phyloP scores from a whole-genome alignment of 2,329 filamentous ascomycete species.

The Celoporthe dispersa region DNA sequence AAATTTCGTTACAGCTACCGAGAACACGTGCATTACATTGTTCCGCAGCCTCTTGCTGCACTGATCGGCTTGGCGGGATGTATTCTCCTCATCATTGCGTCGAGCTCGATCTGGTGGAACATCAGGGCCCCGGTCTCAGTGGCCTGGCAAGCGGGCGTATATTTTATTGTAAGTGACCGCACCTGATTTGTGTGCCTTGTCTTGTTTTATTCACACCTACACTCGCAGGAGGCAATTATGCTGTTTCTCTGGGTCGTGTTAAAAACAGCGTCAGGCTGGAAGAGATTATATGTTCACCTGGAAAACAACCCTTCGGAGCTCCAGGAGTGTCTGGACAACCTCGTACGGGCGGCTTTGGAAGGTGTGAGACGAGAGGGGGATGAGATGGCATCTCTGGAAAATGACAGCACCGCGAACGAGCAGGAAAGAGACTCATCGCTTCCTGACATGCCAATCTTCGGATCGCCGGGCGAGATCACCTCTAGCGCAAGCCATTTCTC shows the following conservation, averaged over 20 bases:
- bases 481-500: background rate
- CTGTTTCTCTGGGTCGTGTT: constrained; percentile 5
- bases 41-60: constrained; percentile 23
- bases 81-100: constrained; percentile 17
- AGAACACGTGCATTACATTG: constrained; percentile 11
- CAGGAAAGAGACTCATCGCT: background rate
- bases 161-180: constrained; percentile 8
- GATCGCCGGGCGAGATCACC: background rate
- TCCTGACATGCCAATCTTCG: background rate
- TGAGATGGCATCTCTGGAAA: background rate
- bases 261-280: constrained; percentile 16
- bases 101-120: constrained; percentile 24
- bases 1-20: constrained; percentile 1
- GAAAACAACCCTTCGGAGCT: constrained; percentile 13
- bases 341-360: constrained; percentile 2
- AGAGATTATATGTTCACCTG: constrained; percentile 10
- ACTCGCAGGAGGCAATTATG: constrained; percentile 3
- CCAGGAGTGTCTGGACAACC: constrained; percentile 7
- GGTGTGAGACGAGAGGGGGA: constrained; percentile 9
- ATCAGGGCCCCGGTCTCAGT: background rate
- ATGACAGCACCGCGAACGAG: background rate
- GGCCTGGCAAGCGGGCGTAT: constrained; percentile 19
- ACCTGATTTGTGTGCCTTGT: background rate
- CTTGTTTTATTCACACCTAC: background rate
- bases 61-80: constrained; percentile 17